Evolutionary conservation across 2,329 filamentous ascomycete species (phyloP).

Genomic region (Colletotrichum australisinense): DNA sequence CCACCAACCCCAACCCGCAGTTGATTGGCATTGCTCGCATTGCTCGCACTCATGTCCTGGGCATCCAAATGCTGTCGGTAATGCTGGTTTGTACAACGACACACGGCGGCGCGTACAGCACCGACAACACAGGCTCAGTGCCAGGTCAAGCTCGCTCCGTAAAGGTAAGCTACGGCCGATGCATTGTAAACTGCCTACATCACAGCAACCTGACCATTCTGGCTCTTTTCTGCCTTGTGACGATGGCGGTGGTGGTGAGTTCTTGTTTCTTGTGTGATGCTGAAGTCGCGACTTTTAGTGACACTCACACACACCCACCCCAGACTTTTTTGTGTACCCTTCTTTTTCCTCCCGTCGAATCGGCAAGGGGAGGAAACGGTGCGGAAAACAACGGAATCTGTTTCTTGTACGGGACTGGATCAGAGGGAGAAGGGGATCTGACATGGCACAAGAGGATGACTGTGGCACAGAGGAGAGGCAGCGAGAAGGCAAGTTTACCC

Average conservation of each 20-base stretch:
- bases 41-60: background rate
- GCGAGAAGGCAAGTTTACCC: background rate
- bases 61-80: background rate
- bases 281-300: background rate
- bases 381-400: background rate
- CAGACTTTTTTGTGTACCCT: background rate
- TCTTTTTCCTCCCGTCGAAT: background rate
- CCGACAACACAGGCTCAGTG: background rate
- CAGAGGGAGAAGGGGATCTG: background rate
- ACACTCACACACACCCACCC: background rate
- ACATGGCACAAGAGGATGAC: background rate
- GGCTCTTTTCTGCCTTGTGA: background rate
- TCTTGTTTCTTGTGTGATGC: background rate
- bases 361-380: background rate
- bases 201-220: no score
- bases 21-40: background rate
- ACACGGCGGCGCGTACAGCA: background rate
- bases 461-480: background rate
- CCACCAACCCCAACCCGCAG: background rate
- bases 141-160: no score
- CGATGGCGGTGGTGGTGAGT: no score
- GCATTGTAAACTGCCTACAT: background rate
- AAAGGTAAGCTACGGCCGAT: background rate
- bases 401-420: background rate
- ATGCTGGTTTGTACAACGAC: background rate